Conservation (phyloP, 192 early-diverging fungal genomes). For the Umbelopsis ramanniana region DNA sequence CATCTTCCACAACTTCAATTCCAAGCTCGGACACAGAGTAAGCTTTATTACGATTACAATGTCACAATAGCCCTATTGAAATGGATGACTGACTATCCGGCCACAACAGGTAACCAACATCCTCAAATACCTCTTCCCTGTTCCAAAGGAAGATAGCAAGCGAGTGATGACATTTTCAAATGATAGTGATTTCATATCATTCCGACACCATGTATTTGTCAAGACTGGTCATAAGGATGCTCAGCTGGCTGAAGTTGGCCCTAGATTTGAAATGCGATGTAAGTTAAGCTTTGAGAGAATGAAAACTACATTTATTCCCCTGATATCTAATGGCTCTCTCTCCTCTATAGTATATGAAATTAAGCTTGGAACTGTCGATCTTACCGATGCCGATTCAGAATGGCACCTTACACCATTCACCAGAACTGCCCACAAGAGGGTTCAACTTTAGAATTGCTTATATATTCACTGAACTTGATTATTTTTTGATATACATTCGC, state of each 20-base stretch:
- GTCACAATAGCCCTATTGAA: neutral
- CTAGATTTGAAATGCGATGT: slow-evolving; percentile 97
- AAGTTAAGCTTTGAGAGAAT: slow-evolving; percentile 17
- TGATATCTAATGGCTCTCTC: neutral
- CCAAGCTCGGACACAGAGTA: slow-evolving; percentile 83
- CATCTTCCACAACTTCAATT: slow-evolving; percentile 94
- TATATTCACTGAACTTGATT: neutral
- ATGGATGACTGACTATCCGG: neutral
- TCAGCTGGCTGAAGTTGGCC: slow-evolving; percentile 95
- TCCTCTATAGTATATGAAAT: slow-evolving; percentile 85
- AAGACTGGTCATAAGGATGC: slow-evolving; percentile 90
- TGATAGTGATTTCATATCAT: slow-evolving; percentile 96
- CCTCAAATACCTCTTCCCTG: slow-evolving; percentile 96
- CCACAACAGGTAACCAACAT: slow-evolving; percentile 72
- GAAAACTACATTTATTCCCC: neutral
- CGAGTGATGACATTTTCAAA: slow-evolving; percentile 98
- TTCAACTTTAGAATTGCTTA: slow-evolving; percentile 58
- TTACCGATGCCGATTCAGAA: slow-evolving; percentile 94
- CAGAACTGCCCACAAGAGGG: slow-evolving; percentile 82
- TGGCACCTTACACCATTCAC: slow-evolving; percentile 95
- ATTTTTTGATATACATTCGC: neutral
- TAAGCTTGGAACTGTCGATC: slow-evolving; percentile 92
- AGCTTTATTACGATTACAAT: slow-evolving; percentile 8
- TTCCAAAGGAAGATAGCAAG: slow-evolving; percentile 95
- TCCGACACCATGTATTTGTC: slow-evolving; percentile 95